Conservation (phyloP, 345 rosid species). For the Conringia planisiliqua region DNA sequence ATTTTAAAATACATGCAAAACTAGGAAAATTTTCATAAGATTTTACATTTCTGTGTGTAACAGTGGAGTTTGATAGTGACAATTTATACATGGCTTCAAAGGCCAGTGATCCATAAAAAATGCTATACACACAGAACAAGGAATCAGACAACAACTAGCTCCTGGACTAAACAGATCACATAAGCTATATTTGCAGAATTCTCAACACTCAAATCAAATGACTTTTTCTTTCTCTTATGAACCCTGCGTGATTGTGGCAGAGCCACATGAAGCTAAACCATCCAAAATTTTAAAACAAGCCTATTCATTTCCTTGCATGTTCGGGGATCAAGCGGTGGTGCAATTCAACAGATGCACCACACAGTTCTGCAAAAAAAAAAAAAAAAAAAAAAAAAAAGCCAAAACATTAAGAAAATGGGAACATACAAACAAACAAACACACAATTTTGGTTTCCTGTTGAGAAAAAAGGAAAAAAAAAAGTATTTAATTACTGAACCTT, state of each 20-base stretch:
- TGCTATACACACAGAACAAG: neutral
- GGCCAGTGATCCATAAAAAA: neutral
- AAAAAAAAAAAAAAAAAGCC: neutral
- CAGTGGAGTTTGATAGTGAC: neutral
- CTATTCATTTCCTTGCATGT: slow-evolving; percentile 30
- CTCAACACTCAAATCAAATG: neutral
- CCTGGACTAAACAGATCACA: neutral
- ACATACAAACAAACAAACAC: neutral
- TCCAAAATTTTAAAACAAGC: neutral
- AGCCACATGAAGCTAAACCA: neutral
- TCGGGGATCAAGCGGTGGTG: slow-evolving; percentile 65
- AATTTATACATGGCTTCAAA: neutral
- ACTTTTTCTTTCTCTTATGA: neutral
- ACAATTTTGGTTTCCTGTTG: neutral
- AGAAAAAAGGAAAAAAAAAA: neutral
- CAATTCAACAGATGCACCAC: slow-evolving; percentile 66
- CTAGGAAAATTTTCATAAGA: neutral
- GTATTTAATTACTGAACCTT: slow-evolving; percentile 43
- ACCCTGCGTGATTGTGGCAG: neutral
- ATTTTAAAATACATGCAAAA: too few relatives aligned
- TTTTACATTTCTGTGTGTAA: neutral
- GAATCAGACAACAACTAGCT: neutral
- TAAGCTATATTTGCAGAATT: neutral
- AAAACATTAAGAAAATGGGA: neutral
- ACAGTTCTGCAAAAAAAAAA: slow-evolving; percentile 54